A percentile compares a stretch with the other conserved stretches of the same genome.
Evolutionary conservation across 306 rosid genomes (phyloP).

Genomic region (Sicyos baderoa): DNA sequence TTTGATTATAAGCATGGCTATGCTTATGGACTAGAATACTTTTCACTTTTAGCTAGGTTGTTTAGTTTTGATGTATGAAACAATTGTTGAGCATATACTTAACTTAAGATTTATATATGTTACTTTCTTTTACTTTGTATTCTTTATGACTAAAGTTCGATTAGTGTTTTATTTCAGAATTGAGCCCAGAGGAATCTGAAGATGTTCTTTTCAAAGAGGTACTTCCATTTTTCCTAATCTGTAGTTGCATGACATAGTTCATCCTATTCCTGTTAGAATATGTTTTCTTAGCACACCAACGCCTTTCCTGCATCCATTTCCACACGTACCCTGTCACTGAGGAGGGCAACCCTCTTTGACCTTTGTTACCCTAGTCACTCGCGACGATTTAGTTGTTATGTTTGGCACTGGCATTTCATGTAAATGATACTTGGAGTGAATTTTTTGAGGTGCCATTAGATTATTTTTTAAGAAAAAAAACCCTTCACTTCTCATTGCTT

Average conservation of each 20-base stretch:
- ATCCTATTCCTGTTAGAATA: background rate
- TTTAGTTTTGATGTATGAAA: conserved; percentile 2
- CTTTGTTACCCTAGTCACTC: background rate
- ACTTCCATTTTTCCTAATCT: background rate
- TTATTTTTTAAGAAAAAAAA: too few species aligned
- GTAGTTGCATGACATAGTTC: conserved; percentile 5
- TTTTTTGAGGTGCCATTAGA: too few species aligned
- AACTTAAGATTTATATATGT: too few species aligned
- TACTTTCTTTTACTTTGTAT: background rate
- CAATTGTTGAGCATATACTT: background rate
- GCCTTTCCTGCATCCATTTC: background rate
- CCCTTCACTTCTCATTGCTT: background rate
- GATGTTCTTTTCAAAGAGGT: conserved; percentile 85
- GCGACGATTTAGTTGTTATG: background rate
- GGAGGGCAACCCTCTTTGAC: background rate
- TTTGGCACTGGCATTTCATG: too few species aligned
- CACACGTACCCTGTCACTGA: background rate
- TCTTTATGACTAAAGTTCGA: conserved; percentile 12
- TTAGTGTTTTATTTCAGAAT: conserved; percentile 43
- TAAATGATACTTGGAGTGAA: too few species aligned
- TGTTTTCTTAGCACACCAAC: background rate
- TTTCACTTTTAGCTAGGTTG: background rate
- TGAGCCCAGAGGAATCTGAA: conserved; percentile 93
- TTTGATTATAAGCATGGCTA: background rate
- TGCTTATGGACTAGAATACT: background rate